These are phyloP conservation scores for Fusarium metavorans DNA, from an alignment of 2,329 filamentous ascomycete species.

Conservation along the genomic window DNA sequence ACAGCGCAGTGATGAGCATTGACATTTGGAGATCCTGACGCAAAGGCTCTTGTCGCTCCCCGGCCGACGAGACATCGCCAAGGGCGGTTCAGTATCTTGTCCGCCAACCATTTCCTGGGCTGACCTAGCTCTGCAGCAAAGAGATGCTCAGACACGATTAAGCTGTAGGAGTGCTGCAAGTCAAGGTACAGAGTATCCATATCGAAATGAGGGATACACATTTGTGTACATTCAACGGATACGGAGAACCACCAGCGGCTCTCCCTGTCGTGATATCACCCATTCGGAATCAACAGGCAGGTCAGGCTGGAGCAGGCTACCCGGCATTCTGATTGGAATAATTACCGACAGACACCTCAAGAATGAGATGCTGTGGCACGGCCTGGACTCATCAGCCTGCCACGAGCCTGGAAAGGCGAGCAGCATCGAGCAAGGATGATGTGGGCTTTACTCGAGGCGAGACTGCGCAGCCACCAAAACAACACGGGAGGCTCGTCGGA, in stretches of 20 bases:
- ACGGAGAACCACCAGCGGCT: neutral
- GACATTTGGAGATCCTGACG: neutral
- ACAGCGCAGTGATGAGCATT: neutral
- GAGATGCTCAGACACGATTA: neutral
- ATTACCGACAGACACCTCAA: conserved; percentile 12
- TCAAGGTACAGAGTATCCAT: neutral
- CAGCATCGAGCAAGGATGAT: conserved; percentile 19
- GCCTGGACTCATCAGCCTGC: conserved; percentile 20
- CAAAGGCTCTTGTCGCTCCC: neutral
- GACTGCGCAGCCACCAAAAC: neutral
- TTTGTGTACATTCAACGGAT: neutral
- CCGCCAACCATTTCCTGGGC: neutral
- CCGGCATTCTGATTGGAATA: neutral
- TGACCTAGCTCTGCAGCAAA: neutral
- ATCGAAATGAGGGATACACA: neutral
- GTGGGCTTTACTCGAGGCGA: conserved; percentile 1
- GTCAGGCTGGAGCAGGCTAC: neutral
- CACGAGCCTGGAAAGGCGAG: neutral
- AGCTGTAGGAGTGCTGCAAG: neutral
- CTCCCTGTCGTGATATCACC: neutral
- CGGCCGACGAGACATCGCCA: neutral
- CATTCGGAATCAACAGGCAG: neutral
- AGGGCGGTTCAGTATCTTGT: neutral
- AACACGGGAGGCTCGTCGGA: neutral
- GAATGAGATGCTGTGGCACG: conserved; percentile 20